Base-by-base conservation (phyloP, 257 asterid species). In the Phtheirospermum japonicum region DNA sequence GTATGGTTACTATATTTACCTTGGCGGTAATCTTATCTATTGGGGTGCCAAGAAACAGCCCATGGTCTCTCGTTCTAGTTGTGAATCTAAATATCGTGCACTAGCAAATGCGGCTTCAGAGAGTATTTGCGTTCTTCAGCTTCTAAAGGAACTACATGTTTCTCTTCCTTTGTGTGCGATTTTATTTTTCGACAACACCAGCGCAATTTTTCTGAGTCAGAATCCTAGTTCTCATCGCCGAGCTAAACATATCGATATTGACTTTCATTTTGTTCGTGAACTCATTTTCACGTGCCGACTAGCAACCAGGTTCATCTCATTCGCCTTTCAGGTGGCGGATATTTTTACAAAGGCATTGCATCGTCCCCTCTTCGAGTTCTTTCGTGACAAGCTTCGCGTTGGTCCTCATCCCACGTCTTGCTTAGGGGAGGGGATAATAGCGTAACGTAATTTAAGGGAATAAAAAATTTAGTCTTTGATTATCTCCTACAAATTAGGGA, bases 21-120 rank as follows among this genome's bases (percentile, higher is more conserved):
- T 57, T 9, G 48, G 63, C 2, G 7, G 4, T 0, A 57, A 56
- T 31, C 13, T 56, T 13, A 5, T 57, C 1, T 33, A 14, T 18
- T 34, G 48, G 32, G 7, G 48, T 10, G 28, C 48, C 0, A 56
- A 56, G 61, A 56, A 56, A 14, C 48, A 57, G 7, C 63, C 30
- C 0, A 57, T 49, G 4, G 48, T 33, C 0, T 9, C 48, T 33
- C 62, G 30, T 2, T 33, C 62, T 0, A 57, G 51, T 45, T 45
- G 30, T 16, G 62, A 57, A 28, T n/a, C 62, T 7, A n/a, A 57
- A 20, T 57, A 57, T 57, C 26, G 62, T 1, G 30, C 46, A 4
- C 0, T 57, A 2, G 62, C 46, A 0, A 32, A 14, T 20, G 20
- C 62, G 1, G 62, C 62, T 13, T 33, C 46, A 7, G 16, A 33